Conservation (phyloP, 139 green algal genomes). For the Coelastrella sp. region DNA sequence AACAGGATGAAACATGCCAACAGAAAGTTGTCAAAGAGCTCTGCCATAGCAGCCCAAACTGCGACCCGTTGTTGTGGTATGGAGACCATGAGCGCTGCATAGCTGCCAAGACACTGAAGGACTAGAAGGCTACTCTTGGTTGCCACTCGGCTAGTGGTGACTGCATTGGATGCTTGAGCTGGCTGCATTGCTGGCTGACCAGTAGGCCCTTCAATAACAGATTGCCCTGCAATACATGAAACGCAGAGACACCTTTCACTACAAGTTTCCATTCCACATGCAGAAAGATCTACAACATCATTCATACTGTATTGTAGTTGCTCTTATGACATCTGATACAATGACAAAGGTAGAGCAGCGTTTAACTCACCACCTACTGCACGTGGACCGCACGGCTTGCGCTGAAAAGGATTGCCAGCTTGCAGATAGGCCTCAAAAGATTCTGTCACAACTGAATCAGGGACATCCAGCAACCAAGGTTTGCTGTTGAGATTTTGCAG, state of each 20-base stretch:
- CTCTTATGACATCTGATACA: no score
- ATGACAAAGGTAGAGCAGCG: no score
- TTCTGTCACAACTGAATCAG: not conserved
- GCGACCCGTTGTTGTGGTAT: slow-evolving; percentile 7
- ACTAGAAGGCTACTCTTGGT: slow-evolving; percentile 26
- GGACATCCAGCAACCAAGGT: slow-evolving; percentile 7
- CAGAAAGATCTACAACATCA: no score
- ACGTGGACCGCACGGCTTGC: not conserved
- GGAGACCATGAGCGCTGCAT: slow-evolving; percentile 24
- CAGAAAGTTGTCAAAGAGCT: slow-evolving; percentile 74
- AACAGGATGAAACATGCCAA: slow-evolving; percentile 67
- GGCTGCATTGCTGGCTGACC: not conserved
- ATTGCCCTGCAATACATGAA: not conserved
- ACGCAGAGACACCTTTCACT: no score
- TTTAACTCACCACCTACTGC: slow-evolving; percentile 21
- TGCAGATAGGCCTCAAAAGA: slow-evolving; percentile 62
- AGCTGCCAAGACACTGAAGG: slow-evolving; percentile 7
- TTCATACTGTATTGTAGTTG: no score
- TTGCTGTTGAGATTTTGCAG: slow-evolving; percentile 37
- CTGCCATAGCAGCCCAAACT: slow-evolving; percentile 54
- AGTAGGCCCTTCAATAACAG: not conserved
- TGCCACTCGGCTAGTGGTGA: not conserved
- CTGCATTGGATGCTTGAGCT: not conserved
- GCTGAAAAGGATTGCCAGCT: slow-evolving; percentile 58
- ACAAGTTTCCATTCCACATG: no score